Evolutionary conservation across 352 stramenopile genomes (phyloP).

Genomic region (Phytophthora podocarpi): DNA sequence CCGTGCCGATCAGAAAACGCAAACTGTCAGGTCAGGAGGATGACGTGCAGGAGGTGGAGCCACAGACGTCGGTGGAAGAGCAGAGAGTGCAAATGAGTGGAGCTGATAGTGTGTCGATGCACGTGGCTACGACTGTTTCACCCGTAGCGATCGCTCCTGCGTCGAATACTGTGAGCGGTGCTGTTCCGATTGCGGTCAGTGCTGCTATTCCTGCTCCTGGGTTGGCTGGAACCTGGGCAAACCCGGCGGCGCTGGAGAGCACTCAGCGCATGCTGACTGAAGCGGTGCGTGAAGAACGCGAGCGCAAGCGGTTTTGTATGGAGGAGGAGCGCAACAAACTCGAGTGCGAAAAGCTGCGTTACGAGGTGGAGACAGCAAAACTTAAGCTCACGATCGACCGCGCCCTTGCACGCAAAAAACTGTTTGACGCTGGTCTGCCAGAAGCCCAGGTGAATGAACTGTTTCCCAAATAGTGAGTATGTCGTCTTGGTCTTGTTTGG

Average conservation of each 20-base stretch:
- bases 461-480: constrained; percentile 18
- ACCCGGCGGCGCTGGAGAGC: constrained; percentile 46
- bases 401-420: constrained; percentile 55
- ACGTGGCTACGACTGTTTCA: background rate
- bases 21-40: constrained; percentile 17
- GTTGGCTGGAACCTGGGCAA: constrained; percentile 26
- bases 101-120: background rate
- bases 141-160: background rate
- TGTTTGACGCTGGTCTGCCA: constrained; percentile 55
- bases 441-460: constrained; percentile 44
- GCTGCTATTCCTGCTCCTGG: constrained; percentile 13
- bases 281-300: constrained; percentile 65
- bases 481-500: background rate
- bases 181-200: constrained; percentile 10
- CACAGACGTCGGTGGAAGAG: background rate
- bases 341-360: constrained; percentile 70
- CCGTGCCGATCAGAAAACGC: constrained; percentile 13
- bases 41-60: constrained; percentile 1
- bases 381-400: constrained; percentile 59
- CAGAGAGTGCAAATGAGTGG: background rate
- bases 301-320: constrained; percentile 64
- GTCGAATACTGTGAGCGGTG: background rate
- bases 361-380: constrained; percentile 57
- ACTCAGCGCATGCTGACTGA: constrained; percentile 58
- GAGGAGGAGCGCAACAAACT: constrained; percentile 65